Base-by-base conservation (phyloP, 2,329 filamentous ascomycete genomes). In the Aspergillus uvarum region DNA sequence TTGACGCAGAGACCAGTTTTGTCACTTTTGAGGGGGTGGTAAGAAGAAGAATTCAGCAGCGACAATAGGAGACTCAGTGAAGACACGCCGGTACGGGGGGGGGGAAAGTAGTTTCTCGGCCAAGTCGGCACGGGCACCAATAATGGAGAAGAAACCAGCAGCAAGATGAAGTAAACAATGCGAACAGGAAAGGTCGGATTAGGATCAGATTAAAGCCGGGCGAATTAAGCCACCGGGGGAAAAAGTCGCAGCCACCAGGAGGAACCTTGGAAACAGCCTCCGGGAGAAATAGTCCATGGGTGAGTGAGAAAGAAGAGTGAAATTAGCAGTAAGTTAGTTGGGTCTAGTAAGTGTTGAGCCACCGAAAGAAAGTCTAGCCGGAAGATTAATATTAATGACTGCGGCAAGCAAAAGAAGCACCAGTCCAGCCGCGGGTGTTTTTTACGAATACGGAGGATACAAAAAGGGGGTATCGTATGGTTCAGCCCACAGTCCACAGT, bases 51-150 rank as follows among this genome's bases (percentile, higher is more conserved):
- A 16, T 44, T 44, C 38, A 16, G 16, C 7, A 44, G 38, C 38
- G 38, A 44, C 38, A 44, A 44, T 16, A 44, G 38, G 38, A 44
- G 38, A 44, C 11, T 16, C 32, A 35, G 14, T 35, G 11, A 16
- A 44, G 38, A 5, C 38, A 6, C 50, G 50, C 38, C 59, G 51
- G 29, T 58, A 56, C 58, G 55, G 55, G 55, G 55, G 59, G 58
- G 55, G 32, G 35, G 38, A 42, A 44, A 16, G 38, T 44, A 44
- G 38, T 19, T 44, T 44, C 38, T 44, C 38, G 16, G 38, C 38
- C 38, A 19, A 44, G 5, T 44, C 38, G 38, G 38, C 38, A 44
- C 38, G 38, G 38, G 16, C 38, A 44, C 38, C 38, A 44, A 44
- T 44, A 44, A 44, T 19, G n/a, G 16, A 51, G 51, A 38, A 54